Evolutionary conservation across 2,329 filamentous ascomycete species (phyloP).

Genomic region (Tolypocladium album): DNA sequence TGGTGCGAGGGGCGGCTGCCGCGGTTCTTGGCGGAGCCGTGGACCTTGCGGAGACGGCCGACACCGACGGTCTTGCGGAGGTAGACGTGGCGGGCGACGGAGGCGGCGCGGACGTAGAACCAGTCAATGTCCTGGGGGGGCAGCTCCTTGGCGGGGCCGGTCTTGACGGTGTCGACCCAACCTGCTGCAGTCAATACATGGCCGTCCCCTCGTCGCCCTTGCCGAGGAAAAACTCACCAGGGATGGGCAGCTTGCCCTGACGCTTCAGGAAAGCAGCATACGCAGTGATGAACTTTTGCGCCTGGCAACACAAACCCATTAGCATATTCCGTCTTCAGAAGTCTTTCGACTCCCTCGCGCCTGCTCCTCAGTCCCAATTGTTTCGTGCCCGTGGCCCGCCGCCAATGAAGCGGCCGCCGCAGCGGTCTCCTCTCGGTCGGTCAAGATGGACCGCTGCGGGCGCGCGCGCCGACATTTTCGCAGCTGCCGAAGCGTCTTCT

Average conservation of each 20-base stretch:
- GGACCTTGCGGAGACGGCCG: constrained; percentile 90
- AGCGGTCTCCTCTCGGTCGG: neutral
- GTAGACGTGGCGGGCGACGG: constrained; percentile 97
- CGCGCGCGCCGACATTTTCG: neutral
- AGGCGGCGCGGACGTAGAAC: constrained; percentile 85
- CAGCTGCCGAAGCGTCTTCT: constrained; percentile 2
- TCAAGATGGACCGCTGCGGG: neutral
- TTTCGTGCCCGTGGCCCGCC: neutral
- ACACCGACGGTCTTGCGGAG: constrained; percentile 99
- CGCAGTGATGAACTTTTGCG: constrained; percentile 80
- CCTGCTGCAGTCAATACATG: constrained; percentile 35
- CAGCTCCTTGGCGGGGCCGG: constrained; percentile 90
- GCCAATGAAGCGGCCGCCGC: neutral
- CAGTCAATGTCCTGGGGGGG: constrained; percentile 98
- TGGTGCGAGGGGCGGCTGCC: constrained; percentile 85
- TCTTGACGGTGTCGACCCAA: constrained; percentile 99
- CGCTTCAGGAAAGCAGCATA: constrained; percentile 89
- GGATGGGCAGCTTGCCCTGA: constrained; percentile 85
- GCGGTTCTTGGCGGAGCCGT: constrained; percentile 96
- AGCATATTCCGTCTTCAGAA: constrained; percentile 67
- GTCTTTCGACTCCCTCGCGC: constrained; percentile 63
- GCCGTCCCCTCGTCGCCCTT: neutral
- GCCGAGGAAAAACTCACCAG: constrained; percentile 48
- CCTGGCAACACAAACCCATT: constrained; percentile 49
- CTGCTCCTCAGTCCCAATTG: constrained; percentile 42